phyloP scores from a whole-genome alignment of 805 yeast genomes.

The Novakomyces olei region DNA sequence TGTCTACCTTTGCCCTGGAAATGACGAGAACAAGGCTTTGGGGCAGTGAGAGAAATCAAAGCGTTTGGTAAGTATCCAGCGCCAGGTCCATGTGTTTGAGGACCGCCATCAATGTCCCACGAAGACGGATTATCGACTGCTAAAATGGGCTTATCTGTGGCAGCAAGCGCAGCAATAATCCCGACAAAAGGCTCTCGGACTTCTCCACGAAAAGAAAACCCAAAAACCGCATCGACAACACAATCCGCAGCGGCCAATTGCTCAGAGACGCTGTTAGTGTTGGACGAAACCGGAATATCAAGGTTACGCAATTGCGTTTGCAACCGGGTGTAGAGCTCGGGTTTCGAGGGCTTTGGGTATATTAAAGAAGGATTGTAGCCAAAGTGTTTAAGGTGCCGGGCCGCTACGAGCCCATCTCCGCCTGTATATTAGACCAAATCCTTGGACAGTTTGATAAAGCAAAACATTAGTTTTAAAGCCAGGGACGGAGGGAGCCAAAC shows the following conservation, averaged over 20 bases:
- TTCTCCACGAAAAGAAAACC: conserved; percentile 83
- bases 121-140: conserved; percentile 89
- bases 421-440: too few relatives aligned
- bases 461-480: neutral
- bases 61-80: conserved; percentile 36
- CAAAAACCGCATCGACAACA: conserved; percentile 69
- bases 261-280: conserved; percentile 13
- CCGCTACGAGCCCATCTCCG: conserved; percentile 92
- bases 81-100: conserved; percentile 20
- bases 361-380: conserved; percentile 57
- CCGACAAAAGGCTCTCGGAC: conserved; percentile 52
- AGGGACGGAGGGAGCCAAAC: neutral
- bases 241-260: conserved; percentile 21
- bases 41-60: conserved; percentile 74
- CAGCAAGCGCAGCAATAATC: conserved; percentile 23
- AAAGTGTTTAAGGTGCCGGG: conserved; percentile 65
- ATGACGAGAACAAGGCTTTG: conserved; percentile 58
- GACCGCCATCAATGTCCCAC: conserved; percentile 85
- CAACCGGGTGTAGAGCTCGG: conserved; percentile 25
- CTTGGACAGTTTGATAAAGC: neutral
- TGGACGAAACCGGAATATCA: conserved; percentile 30
- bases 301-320: conserved; percentile 45
- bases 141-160: conserved; percentile 31
- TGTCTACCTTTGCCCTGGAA: conserved; percentile 29
- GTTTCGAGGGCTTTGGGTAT: conserved; percentile 50